Conservation (phyloP, 352 stramenopile species). For the Globisporangium acanthophoron region DNA sequence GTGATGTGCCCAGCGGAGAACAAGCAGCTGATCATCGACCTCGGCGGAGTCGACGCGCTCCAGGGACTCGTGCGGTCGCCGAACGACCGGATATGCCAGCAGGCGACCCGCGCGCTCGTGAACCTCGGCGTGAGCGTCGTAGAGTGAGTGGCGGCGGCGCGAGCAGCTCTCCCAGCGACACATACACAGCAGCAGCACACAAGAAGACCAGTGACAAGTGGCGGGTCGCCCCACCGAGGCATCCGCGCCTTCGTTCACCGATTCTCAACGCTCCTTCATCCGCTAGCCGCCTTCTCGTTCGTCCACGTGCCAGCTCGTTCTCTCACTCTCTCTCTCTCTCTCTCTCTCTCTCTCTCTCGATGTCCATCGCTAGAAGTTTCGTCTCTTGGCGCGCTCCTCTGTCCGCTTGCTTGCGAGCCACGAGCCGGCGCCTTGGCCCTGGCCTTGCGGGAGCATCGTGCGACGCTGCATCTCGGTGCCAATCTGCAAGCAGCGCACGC, state of each 20-base stretch:
- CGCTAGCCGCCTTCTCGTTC: not conserved
- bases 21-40: constrained; percentile 84
- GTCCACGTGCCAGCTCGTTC: too few relatives aligned
- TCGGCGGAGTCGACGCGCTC: constrained; percentile 78
- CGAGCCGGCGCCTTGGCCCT: constrained; percentile 41
- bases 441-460: constrained; percentile 79
- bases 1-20: constrained; percentile 55
- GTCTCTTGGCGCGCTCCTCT: constrained; percentile 78
- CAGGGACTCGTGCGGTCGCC: constrained; percentile 70
- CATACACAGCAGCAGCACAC: not conserved
- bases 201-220: not conserved
- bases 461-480: constrained; percentile 83
- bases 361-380: constrained; percentile 36
- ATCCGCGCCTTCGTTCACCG: too few relatives aligned
- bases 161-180: constrained; percentile 3
- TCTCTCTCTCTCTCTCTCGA: not conserved
- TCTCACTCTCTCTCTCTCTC: not conserved
- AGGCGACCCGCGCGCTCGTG: constrained; percentile 81
- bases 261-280: not conserved
- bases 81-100: constrained; percentile 88
- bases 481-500: constrained; percentile 41
- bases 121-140: constrained; percentile 86
- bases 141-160: constrained; percentile 26
- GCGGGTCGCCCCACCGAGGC: too few relatives aligned
- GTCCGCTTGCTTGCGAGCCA: constrained; percentile 83